phyloP scores from a whole-genome alignment of 306 rosid species.

The Erythrophleum fordii region DNA sequence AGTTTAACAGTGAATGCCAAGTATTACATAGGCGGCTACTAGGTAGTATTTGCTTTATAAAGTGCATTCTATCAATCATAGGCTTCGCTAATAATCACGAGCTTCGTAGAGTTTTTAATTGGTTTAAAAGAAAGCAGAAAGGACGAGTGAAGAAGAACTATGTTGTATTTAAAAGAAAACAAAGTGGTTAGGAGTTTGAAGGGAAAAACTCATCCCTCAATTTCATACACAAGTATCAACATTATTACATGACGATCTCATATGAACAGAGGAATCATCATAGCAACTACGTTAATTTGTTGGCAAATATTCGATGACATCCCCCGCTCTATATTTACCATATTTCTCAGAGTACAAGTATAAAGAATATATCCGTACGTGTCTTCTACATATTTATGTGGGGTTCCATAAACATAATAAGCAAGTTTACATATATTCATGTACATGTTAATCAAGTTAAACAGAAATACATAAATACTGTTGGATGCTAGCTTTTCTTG shows the following conservation, averaged over 20 bases:
- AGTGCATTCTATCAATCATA: conserved; percentile 31
- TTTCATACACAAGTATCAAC: conserved; percentile 33
- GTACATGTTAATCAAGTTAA: no score
- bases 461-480: no score
- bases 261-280: neutral
- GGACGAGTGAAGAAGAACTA: conserved; percentile 8
- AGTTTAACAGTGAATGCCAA: neutral
- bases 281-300: neutral
- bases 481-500: no score
- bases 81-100: conserved; percentile 24
- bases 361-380: no score
- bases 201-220: neutral
- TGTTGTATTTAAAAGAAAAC: neutral
- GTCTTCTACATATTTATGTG: no score
- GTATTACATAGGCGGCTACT: neutral
- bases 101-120: conserved; percentile 36
- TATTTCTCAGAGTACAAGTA: no score
- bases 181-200: neutral
- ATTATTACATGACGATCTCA: neutral
- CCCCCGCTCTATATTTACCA: no score
- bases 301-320: neutral
- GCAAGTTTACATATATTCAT: no score
- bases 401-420: no score
- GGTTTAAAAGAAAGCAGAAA: neutral
- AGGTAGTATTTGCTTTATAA: conserved; percentile 24